Percentiles rank a stretch among this genome's conserved stretches.
Conservation (phyloP, 768 basidiomycete genomes). For the Mycena belliarum region DNA sequence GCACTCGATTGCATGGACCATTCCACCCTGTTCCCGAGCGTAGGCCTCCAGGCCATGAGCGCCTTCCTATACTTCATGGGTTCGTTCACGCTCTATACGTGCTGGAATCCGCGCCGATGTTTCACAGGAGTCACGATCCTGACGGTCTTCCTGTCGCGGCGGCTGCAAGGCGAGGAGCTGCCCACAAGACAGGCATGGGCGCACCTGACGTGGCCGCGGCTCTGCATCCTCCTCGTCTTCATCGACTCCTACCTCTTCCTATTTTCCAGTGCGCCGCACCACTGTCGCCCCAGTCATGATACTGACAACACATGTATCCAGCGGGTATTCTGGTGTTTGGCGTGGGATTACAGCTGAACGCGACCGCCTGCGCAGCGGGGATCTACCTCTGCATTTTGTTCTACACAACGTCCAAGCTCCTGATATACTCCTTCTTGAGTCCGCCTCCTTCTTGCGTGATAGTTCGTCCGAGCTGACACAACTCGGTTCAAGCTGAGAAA, state of each 20-base stretch:
- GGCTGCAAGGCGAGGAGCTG: not conserved
- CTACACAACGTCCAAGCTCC: constrained; percentile 44
- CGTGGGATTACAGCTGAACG: constrained; percentile 40
- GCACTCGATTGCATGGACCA: too few species aligned
- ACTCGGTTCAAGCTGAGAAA: constrained; percentile 34
- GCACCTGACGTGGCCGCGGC: constrained; percentile 38
- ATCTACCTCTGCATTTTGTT: constrained; percentile 46
- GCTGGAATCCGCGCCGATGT: not conserved
- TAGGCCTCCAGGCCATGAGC: not conserved
- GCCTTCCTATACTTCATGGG: not conserved
- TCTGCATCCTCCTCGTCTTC: constrained; percentile 43
- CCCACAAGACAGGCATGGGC: not conserved
- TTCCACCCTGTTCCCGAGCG: not conserved
- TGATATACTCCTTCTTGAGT: constrained; percentile 51
- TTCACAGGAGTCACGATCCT: constrained; percentile 5
- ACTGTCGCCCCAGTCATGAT: not conserved
- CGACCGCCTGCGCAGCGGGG: constrained; percentile 39
- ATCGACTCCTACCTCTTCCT: constrained; percentile 46
- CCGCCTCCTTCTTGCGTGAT: not conserved
- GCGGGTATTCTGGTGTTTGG: constrained; percentile 47
- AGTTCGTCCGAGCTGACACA: constrained; percentile 2
- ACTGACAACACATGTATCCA: constrained; percentile 21
- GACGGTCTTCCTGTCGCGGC: constrained; percentile 10
- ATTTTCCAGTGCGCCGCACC: constrained; percentile 34
- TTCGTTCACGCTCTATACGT: not conserved